phyloP scores from a whole-genome alignment of 331 rosid species.

The Rhamnella rubrinervis region DNA sequence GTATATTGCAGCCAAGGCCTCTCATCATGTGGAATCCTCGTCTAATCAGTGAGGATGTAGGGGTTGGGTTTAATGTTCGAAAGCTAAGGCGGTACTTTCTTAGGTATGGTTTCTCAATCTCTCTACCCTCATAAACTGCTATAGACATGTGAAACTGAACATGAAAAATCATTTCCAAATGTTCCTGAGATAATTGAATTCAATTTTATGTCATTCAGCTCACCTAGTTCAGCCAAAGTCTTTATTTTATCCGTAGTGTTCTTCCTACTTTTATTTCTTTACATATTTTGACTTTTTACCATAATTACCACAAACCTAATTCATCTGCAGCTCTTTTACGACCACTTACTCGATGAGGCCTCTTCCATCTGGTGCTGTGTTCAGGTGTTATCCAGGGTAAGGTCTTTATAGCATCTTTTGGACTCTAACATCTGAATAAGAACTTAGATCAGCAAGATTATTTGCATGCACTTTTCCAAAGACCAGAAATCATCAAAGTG shows the following conservation, averaged over 20 bases:
- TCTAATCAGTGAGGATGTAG: constrained; percentile 88
- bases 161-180: not conserved
- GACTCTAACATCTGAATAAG: not conserved
- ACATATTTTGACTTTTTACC: not conserved
- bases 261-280: not conserved
- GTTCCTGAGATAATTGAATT: not conserved
- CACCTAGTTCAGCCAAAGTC: not conserved
- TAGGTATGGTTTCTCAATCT: constrained; percentile 43
- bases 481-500: not conserved
- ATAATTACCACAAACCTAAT: not conserved
- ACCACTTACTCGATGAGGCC: constrained; percentile 89
- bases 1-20: constrained; percentile 71
- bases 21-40: constrained; percentile 99
- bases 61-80: constrained; percentile 89
- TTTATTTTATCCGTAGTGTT: not conserved
- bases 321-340: constrained; percentile 66
- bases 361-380: constrained; percentile 82
- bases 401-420: constrained; percentile 18
- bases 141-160: too few species aligned
- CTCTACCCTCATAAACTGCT: constrained; percentile 3
- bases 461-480: not conserved
- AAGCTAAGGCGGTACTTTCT: constrained; percentile 77
- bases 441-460: not conserved
- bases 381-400: constrained; percentile 94
- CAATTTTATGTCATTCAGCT: not conserved